Evolutionary conservation across 1,284 basidiomycete species (phyloP), one percentile per base, ranked within the genome.

Genomic region (Phellopilus nigrolimitatus): DNA sequence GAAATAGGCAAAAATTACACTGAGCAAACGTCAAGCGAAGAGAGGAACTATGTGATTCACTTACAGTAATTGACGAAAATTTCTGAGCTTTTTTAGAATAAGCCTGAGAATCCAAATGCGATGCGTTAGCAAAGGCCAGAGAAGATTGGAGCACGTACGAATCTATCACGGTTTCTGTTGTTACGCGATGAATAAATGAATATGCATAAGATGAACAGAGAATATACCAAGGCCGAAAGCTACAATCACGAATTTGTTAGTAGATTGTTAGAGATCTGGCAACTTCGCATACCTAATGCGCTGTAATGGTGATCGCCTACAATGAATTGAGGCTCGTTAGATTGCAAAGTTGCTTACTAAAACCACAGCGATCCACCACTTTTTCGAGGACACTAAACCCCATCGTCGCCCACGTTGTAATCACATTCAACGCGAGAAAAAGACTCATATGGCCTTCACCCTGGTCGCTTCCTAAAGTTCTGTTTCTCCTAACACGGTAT

Each of bases 191-290:
- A n/a, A n/a, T n/a, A n/a, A n/a, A n/a, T n/a, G n/a, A n/a, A n/a
- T n/a, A n/a, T n/a, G n/a, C n/a, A n/a, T n/a, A n/a, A n/a, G n/a
- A n/a, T n/a, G n/a, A n/a, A n/a, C n/a, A n/a, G n/a, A n/a, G 13
- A 27, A 36, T 46, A 36, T n/a, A 53, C 51, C 51, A 25, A 53
- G 22, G 5, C 53, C 53, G 31, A 54, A 50, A 3, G 47, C 53
- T 54, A 34, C 7, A 40, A 19, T 41, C 15, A 25, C 9, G 36
- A 12, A 15, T 27, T 10, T 25, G 5, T 40, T 22, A 10, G 19
- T 41, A 27, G 8, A 37, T 22, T 12, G 1, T 6, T 44, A 36
- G n/a, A n/a, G n/a, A n/a, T n/a, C n/a, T n/a, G n/a, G n/a, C n/a
- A n/a, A n/a, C n/a, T n/a, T n/a, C 27, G 39, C 8, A 21, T 50